Base-by-base conservation (phyloP, 2,329 filamentous ascomycete species). In the Aspergillus fumigatiaffinis region DNA sequence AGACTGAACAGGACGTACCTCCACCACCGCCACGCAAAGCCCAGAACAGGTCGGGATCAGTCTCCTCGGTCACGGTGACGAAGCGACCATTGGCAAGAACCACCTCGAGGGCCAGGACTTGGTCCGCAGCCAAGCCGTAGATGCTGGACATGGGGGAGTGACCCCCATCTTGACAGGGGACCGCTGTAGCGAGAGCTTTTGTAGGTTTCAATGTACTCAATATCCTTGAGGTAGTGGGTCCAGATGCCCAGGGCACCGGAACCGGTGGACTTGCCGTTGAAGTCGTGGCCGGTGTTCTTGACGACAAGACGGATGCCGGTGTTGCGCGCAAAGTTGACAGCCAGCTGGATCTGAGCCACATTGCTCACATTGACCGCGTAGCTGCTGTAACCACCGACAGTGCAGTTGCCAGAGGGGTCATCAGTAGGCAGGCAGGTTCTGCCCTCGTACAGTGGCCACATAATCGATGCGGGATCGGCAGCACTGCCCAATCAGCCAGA, bases 1-100 rank as follows among this genome's bases (percentile, higher is more conserved):
- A 5, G 32, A 17, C 32, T 2, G 32, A 14, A 35, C 32, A 17
- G 12, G 10, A 35, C 32, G 12, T 35, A 35, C 82, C 80, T 9
- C 78, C 81, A 1, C 84, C 85, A 0, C 85, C 84, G 3, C 84
- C 84, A 28, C 77, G 76, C 1, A 87, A 69, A 2, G 85, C 86
- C 85, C 85, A 89, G 73, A 84, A 88, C 1, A 88, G 73, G 52
- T 87, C 85, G 0, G 73, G 56, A 60, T 87, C 82, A 32, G 78
- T 57, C 25, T 64, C 46, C 48, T 68, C 57, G 1, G 63, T 65
- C 23, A 66, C 66, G 3, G 68, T 70, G 7, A 69, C 58, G 17
- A 70, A 67, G n/a, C 56, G 60, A 14, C 68, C 68, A 20, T 64
- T 62, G 8, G 66, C 55, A 3, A 66, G 55, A 1, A 70, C 68